Conservation (phyloP, 495 filamentous ascomycete species). For the Oleoguttula mirabilis region DNA sequence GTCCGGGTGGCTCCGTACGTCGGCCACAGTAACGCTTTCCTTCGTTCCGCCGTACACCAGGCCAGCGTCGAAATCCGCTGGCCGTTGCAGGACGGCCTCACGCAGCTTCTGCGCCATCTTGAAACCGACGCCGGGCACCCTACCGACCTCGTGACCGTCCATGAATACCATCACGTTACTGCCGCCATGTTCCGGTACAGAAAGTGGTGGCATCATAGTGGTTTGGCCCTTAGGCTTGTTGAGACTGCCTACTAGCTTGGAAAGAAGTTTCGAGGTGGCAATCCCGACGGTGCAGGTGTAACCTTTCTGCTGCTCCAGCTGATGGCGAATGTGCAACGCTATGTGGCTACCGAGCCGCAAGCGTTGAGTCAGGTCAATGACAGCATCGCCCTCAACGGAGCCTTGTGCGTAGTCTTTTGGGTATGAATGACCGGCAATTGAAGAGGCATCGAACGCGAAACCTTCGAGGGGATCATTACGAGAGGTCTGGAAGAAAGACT, state of each 20-base stretch:
- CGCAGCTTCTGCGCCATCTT: constrained; percentile 63
- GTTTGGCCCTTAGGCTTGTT: constrained; percentile 84
- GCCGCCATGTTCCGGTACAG: constrained; percentile 14
- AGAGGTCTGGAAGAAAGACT: constrained; percentile 75
- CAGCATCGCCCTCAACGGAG: background rate
- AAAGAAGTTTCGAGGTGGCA: constrained; percentile 69
- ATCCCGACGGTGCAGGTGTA: constrained; percentile 84
- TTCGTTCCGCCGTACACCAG: constrained; percentile 37
- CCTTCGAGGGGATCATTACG: constrained; percentile 62
- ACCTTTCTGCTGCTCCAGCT: constrained; percentile 63
- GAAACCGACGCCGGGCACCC: constrained; percentile 75
- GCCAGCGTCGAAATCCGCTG: constrained; percentile 31
- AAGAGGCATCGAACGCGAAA: constrained; percentile 62
- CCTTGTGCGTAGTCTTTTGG: constrained; percentile 26
- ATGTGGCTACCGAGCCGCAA: constrained; percentile 46
- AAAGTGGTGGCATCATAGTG: constrained; percentile 53
- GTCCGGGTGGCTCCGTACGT: constrained; percentile 47
- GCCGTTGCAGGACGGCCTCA: constrained; percentile 42
- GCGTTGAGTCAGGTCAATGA: constrained; percentile 20
- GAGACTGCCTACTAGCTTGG: constrained; percentile 72
- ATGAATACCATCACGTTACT: constrained; percentile 57
- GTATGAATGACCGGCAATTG: constrained; percentile 45
- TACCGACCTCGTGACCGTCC: constrained; percentile 63
- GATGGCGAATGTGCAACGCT: constrained; percentile 53
- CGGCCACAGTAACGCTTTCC: constrained; percentile 48